Evolutionary conservation across 202 grass and related monocot species (phyloP).

Genomic region (Schoenoplectus triqueter): DNA sequence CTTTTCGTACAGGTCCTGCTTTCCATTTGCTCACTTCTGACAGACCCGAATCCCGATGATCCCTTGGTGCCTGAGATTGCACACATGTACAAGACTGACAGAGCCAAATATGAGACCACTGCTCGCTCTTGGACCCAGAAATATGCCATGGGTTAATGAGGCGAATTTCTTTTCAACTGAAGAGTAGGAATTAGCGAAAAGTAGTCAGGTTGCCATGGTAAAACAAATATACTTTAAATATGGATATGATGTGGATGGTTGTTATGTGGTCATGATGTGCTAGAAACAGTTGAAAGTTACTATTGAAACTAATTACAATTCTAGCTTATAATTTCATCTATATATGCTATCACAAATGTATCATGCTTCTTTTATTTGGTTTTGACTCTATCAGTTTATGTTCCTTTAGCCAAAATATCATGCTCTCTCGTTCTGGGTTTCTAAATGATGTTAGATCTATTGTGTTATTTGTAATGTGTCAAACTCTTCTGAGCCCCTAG

Average conservation of each 20-base stretch:
- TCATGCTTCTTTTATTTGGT: neutral
- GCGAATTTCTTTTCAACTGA: neutral
- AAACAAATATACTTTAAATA: constrained; percentile 30
- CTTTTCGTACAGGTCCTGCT: constrained; percentile 57
- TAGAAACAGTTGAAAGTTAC: constrained; percentile 23
- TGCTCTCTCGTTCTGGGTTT: neutral
- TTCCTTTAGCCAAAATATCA: neutral
- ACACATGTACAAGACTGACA: constrained; percentile 90
- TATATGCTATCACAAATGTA: neutral
- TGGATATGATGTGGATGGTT: neutral
- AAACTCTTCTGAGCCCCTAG: no score
- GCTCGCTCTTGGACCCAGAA: constrained; percentile 88
- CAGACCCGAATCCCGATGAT: constrained; percentile 76
- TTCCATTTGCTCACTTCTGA: constrained; percentile 76
- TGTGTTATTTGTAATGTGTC: no score
- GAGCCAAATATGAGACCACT: constrained; percentile 72
- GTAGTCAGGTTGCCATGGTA: constrained; percentile 18
- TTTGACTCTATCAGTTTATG: neutral
- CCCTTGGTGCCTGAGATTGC: constrained; percentile 80
- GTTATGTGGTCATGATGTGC: neutral
- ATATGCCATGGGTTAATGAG: constrained; percentile 68
- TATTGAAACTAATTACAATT: constrained; percentile 3
- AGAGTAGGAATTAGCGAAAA: neutral
- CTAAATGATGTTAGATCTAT: neutral
- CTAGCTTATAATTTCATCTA: constrained; percentile 14